Evolutionary conservation across 345 rosid species (phyloP).

Genomic region (Bruguiera sexangula): DNA sequence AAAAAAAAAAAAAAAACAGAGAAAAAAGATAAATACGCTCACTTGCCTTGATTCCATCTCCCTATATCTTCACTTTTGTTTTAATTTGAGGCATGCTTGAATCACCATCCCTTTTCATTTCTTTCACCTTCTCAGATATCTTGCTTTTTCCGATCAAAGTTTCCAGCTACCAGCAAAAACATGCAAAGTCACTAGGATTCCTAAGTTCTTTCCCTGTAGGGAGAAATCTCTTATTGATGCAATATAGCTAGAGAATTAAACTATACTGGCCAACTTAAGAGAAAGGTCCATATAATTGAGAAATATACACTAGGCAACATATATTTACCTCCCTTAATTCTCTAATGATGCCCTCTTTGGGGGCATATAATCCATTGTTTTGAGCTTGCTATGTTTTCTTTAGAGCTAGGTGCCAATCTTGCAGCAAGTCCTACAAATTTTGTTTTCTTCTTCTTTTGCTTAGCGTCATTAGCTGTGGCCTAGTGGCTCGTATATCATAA

Average conservation of each 20-base stretch:
- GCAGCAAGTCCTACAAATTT: slow-evolving; percentile 40
- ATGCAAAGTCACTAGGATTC: not conserved
- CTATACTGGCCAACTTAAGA: not conserved
- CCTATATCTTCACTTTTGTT: slow-evolving; percentile 70
- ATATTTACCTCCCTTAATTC: slow-evolving; percentile 59
- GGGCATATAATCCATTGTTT: slow-evolving; percentile 35
- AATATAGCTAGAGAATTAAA: not conserved
- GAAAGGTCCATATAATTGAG: no score
- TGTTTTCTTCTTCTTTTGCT: slow-evolving; percentile 57
- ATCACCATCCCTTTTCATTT: slow-evolving; percentile 42
- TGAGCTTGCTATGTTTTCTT: slow-evolving; percentile 50
- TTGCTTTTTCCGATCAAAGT: slow-evolving; percentile 41
- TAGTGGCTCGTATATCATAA: slow-evolving; percentile 4
- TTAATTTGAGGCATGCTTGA: slow-evolving; percentile 31
- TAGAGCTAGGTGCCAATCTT: slow-evolving; percentile 40
- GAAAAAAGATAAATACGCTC: not conserved
- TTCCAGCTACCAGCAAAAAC: slow-evolving; percentile 54
- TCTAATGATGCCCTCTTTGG: slow-evolving; percentile 40
- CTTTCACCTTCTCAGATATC: slow-evolving; percentile 49
- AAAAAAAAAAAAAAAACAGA: not conserved
- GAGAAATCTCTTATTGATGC: not conserved
- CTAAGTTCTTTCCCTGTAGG: not conserved
- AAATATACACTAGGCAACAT: slow-evolving; percentile 1
- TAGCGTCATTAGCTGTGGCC: slow-evolving; percentile 62
- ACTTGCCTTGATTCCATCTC: slow-evolving; percentile 69